phyloP scores from a whole-genome alignment of 768 basidiomycete genomes.

The Lentinula raphanica region DNA sequence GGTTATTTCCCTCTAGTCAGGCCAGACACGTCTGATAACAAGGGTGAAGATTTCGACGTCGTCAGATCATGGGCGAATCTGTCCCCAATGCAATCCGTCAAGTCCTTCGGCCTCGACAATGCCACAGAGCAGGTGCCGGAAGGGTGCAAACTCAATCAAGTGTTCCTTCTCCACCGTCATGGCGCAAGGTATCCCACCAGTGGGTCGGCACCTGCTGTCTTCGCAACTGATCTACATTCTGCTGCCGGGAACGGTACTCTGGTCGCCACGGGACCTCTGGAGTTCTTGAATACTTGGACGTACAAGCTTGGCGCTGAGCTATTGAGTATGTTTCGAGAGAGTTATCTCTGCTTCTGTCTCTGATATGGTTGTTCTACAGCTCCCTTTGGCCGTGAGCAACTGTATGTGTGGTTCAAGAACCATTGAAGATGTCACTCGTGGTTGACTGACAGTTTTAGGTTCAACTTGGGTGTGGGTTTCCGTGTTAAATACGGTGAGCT shows the following conservation, averaged over 20 bases:
- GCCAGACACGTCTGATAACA: slow-evolving; percentile 29
- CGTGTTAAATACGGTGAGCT: slow-evolving; percentile 58
- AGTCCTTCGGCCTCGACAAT: slow-evolving; percentile 44
- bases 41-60: slow-evolving; percentile 35
- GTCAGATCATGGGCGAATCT: slow-evolving; percentile 44
- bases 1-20: slow-evolving; percentile 37
- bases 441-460: slow-evolving; percentile 16
- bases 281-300: slow-evolving; percentile 70
- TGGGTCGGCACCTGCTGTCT: slow-evolving; percentile 37
- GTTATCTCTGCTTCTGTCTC: neutral
- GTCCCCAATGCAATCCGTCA: slow-evolving; percentile 46
- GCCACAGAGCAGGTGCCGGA: slow-evolving; percentile 41
- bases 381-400: slow-evolving; percentile 69
- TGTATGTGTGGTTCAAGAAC: slow-evolving; percentile 31
- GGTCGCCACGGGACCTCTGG: slow-evolving; percentile 47
- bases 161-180: slow-evolving; percentile 64
- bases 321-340: slow-evolving; percentile 22
- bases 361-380: slow-evolving; percentile 24
- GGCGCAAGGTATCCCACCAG: slow-evolving; percentile 58
- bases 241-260: slow-evolving; percentile 37
- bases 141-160: slow-evolving; percentile 41
- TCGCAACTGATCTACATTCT: slow-evolving; percentile 42
- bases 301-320: slow-evolving; percentile 76
- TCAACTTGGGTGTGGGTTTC: slow-evolving; percentile 50
- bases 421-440: neutral